A percentile compares a stretch with the other conserved stretches of the same genome.
Evolutionary conservation across 2,329 filamentous ascomycete species (phyloP).

Genomic region (Ophiobolus disseminans): DNA sequence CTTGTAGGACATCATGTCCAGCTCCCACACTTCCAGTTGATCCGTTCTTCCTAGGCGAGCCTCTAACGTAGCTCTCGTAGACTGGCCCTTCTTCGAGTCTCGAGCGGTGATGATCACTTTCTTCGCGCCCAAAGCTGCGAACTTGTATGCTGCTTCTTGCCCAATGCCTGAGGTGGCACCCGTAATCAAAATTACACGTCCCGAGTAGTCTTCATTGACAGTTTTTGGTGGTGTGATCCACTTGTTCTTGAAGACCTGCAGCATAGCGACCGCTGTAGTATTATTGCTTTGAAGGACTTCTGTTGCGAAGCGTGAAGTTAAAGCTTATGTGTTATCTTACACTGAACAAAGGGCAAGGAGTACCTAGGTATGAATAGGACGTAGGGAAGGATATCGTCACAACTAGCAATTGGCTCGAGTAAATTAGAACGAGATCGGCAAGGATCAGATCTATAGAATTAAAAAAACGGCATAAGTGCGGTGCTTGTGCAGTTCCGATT

Average conservation of each 20-base stretch:
- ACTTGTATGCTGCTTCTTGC: slow-evolving; percentile 47
- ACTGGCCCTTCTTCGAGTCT: slow-evolving; percentile 44
- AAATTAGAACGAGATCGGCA: no score
- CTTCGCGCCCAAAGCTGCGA: slow-evolving; percentile 44
- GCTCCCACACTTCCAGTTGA: slow-evolving; percentile 46
- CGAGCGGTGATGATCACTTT: slow-evolving; percentile 51
- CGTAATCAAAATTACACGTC: slow-evolving; percentile 56
- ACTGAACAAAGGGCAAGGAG: no score
- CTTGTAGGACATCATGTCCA: slow-evolving; percentile 46
- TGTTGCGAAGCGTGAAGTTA: no score
- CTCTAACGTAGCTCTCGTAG: slow-evolving; percentile 40
- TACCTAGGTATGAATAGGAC: no score
- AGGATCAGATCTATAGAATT: neutral
- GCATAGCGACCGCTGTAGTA: slow-evolving; percentile 30
- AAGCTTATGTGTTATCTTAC: no score
- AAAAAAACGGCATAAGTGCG: no score
- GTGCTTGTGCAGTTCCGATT: slow-evolving; percentile 20
- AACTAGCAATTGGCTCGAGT: no score
- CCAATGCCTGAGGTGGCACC: slow-evolving; percentile 52
- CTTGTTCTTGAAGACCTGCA: slow-evolving; percentile 39
- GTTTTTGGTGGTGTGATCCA: slow-evolving; percentile 45
- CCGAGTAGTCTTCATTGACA: slow-evolving; percentile 43
- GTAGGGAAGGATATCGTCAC: no score
- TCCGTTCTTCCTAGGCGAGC: slow-evolving; percentile 29
- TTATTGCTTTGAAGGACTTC: no score